phyloP scores from a whole-genome alignment of 441 rosid species.

The Euphorbia schlechtendalii region DNA sequence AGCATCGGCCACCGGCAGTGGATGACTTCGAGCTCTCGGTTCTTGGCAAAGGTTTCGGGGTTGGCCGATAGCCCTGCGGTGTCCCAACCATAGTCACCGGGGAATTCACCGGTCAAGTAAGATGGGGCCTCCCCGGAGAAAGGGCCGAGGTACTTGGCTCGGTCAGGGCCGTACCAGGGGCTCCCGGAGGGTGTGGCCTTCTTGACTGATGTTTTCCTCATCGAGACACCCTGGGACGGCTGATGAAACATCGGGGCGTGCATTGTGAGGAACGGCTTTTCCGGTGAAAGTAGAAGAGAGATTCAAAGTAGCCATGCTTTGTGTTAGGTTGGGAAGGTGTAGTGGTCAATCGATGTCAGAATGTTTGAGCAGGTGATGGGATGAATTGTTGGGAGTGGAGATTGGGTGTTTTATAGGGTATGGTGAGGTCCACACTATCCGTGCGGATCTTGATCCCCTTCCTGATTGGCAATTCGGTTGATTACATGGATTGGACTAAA shows the following conservation, averaged over 20 bases:
- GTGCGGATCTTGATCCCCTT: constrained; percentile 16
- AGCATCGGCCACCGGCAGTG: constrained; percentile 52
- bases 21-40: constrained; percentile 48
- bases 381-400: neutral
- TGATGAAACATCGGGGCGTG: constrained; percentile 12
- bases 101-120: constrained; percentile 46
- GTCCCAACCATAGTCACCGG: constrained; percentile 48
- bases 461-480: constrained; percentile 20
- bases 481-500: constrained; percentile 5
- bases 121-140: constrained; percentile 43
- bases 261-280: constrained; percentile 19
- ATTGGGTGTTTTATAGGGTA: constrained; percentile 9
- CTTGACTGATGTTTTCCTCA: constrained; percentile 30
- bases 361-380: neutral
- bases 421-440: constrained; percentile 26
- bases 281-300: constrained; percentile 24
- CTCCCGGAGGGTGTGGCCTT: constrained; percentile 38
- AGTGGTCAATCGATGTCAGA: neutral
- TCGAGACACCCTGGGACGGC: constrained; percentile 12
- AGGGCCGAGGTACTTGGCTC: constrained; percentile 47
- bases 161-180: constrained; percentile 46
- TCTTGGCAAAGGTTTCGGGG: constrained; percentile 43
- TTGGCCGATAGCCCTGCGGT: constrained; percentile 42
- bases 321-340: neutral
- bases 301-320: constrained; percentile 21